phyloP scores from a whole-genome alignment of 2,329 filamentous ascomycete genomes.

The Thielaviopsis euricoi region DNA sequence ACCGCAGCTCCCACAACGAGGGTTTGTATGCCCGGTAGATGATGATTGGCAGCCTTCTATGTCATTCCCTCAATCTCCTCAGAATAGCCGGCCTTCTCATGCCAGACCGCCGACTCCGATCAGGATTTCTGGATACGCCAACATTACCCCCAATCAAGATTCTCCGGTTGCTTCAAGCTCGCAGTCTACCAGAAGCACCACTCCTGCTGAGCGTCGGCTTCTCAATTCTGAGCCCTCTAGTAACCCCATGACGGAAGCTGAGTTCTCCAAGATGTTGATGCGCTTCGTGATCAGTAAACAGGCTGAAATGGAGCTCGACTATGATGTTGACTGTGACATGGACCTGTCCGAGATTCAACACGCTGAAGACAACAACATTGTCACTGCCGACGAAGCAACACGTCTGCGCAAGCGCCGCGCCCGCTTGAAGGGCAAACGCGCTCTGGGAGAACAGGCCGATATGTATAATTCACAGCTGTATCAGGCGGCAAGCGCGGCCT shows the following conservation, averaged over 20 bases:
- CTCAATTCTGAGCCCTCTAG: neutral
- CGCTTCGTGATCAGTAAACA: neutral
- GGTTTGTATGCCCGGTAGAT: neutral
- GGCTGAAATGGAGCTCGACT: neutral
- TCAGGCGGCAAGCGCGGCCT: neutral
- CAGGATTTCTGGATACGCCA: neutral
- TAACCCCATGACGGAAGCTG: neutral
- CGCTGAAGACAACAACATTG: neutral
- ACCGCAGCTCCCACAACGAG: neutral
- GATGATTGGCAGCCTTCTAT: neutral
- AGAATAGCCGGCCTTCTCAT: neutral
- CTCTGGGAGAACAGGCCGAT: neutral
- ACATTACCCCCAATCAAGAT: neutral
- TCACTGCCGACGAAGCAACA: neutral
- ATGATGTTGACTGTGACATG: neutral
- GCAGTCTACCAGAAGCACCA: neutral
- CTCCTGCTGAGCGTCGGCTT: neutral
- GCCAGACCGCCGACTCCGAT: constrained; percentile 7
- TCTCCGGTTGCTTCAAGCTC: neutral
- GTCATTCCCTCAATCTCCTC: neutral
- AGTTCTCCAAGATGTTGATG: neutral
- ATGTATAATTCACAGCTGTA: neutral
- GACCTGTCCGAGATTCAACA: neutral
- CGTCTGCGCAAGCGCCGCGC: neutral
- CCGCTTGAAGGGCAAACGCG: neutral